phyloP scores from a whole-genome alignment of 73 alveolate genomes.

The Tetrahymena thermophila region DNA sequence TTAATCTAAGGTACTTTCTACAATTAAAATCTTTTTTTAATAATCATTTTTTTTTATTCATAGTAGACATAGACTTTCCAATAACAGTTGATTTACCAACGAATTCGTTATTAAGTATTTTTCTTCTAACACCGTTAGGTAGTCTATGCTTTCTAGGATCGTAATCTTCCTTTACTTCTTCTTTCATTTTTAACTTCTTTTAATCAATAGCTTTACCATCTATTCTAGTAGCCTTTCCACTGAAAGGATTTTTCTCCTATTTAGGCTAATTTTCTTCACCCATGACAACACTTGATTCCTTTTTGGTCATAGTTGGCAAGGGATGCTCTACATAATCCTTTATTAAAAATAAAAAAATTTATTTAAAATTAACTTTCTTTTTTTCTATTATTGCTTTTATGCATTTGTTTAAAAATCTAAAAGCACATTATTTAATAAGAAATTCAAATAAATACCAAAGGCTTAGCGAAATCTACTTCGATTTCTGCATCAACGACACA shows the following conservation, averaged over 20 bases:
- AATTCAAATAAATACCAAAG: slow-evolving; percentile 33
- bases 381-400: no score
- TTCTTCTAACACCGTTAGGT: slow-evolving; percentile 54
- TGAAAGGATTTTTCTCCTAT: slow-evolving; percentile 50
- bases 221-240: slow-evolving; percentile 56
- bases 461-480: slow-evolving; percentile 89
- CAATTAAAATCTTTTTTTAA: neutral
- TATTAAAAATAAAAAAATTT: neutral
- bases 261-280: slow-evolving; percentile 63
- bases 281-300: slow-evolving; percentile 54
- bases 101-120: neutral
- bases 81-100: neutral
- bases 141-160: slow-evolving; percentile 88
- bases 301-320: slow-evolving; percentile 47
- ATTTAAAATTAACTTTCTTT: neutral
- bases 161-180: slow-evolving; percentile 71
- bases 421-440: neutral
- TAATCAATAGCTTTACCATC: slow-evolving; percentile 85
- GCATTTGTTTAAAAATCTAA: no score
- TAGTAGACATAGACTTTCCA: neutral
- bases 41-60: neutral
- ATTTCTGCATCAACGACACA: slow-evolving; percentile 90
- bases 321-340: slow-evolving; percentile 9
- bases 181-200: slow-evolving; percentile 50
- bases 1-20: neutral